phyloP scores from a whole-genome alignment of 371 early-diverging fungal genomes.

The Cokeromyces recurvatus region DNA sequence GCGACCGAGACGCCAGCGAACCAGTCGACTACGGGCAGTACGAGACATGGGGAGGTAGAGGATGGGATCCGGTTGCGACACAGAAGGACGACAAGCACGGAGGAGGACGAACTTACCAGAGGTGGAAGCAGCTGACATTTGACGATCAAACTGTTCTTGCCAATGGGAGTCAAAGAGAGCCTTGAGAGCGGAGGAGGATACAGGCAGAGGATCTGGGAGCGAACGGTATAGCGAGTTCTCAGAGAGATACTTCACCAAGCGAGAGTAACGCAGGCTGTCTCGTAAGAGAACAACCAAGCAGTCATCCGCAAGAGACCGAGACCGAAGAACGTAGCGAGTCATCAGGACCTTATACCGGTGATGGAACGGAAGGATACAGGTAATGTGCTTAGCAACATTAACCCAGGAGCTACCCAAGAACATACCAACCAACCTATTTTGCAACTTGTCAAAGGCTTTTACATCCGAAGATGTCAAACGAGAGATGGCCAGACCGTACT shows the following conservation, averaged over 20 bases:
- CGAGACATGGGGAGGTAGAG: not conserved
- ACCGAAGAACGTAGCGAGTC: not conserved
- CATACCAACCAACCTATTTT: not conserved
- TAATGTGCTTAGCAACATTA: slow-evolving; percentile 1
- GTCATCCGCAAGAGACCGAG: not conserved
- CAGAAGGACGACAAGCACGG: not conserved
- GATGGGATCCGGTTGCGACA: not conserved
- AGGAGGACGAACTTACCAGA: not conserved
- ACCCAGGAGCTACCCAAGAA: not conserved
- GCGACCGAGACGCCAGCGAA: slow-evolving; percentile 12
- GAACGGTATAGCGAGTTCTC: not conserved
- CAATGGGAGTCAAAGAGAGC: not conserved
- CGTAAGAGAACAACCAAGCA: not conserved
- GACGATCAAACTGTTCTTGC: not conserved
- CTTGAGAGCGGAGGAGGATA: not conserved
- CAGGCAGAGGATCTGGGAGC: not conserved
- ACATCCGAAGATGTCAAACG: not conserved
- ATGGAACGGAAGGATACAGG: not conserved
- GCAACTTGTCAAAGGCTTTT: not conserved
- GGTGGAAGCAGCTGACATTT: not conserved
- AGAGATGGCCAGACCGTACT: slow-evolving; percentile 14
- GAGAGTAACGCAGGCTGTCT: not conserved
- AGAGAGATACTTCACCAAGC: not conserved
- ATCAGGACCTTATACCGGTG: not conserved
- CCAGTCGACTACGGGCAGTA: slow-evolving; percentile 2